Percentiles rank a stretch among this genome's conserved stretches.
These are phyloP conservation scores for Pseudoneurospora amorphoporcata DNA, from an alignment of 495 filamentous ascomycete species.

Conservation along the genomic window DNA sequence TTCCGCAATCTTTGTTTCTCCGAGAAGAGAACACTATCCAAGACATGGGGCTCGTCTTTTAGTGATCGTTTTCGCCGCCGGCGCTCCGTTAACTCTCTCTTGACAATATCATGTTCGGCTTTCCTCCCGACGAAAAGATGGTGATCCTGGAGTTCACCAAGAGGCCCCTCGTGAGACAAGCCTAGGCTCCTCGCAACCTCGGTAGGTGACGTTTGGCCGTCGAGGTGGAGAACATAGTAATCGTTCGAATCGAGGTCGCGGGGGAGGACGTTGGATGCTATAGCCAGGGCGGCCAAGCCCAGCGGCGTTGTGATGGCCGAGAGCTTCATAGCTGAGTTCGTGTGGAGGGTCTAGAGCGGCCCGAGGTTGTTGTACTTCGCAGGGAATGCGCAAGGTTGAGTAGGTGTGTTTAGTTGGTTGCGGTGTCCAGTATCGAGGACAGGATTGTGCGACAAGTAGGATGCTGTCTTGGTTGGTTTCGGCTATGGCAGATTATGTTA, in stretches of 20 bases:
- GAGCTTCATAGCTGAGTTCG: conserved; percentile 31
- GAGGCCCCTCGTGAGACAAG: conserved; percentile 68
- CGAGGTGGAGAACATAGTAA: conserved; percentile 84
- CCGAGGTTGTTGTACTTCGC: background rate
- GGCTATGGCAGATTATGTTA: background rate
- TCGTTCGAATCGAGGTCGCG: conserved; percentile 62
- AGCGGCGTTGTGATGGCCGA: conserved; percentile 23
- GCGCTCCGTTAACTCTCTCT: conserved; percentile 45
- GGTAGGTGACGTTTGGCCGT: conserved; percentile 50
- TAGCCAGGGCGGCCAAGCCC: conserved; percentile 30
- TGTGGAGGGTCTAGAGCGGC: conserved; percentile 1
- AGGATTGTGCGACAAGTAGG: background rate
- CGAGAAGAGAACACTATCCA: conserved; percentile 67
- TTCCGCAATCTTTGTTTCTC: conserved; percentile 70
- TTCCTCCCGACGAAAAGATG: conserved; percentile 71
- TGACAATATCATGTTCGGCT: conserved; percentile 52
- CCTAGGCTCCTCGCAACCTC: conserved; percentile 66
- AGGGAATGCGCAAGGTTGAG: background rate
- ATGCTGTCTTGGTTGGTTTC: background rate
- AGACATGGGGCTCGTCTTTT: conserved; percentile 34
- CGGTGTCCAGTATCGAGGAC: background rate
- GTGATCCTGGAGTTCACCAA: conserved; percentile 73
- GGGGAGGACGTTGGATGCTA: conserved; percentile 25
- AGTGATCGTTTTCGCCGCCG: conserved; percentile 49
- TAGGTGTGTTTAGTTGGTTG: background rate